These are phyloP conservation scores for Helotiales sp. DNA, from an alignment of 2,329 filamentous ascomycete genomes.

Conservation along the genomic window DNA sequence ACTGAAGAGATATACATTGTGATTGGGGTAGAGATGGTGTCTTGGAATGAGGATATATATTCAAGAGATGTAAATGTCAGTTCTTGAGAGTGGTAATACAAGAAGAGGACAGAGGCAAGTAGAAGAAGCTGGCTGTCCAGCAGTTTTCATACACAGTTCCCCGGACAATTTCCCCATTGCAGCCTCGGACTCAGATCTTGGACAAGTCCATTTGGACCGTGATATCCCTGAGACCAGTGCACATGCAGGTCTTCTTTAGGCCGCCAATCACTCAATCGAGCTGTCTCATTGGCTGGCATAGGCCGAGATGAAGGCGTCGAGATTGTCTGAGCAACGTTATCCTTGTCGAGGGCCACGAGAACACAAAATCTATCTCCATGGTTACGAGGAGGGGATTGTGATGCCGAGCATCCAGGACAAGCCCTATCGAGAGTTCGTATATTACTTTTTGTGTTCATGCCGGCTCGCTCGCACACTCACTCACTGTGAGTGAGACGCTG, in stretches of 20 bases:
- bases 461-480: too few relatives aligned
- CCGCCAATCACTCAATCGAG: background rate
- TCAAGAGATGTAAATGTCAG: background rate
- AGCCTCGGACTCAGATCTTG: constrained; percentile 6
- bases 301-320: constrained; percentile 7
- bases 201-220: constrained; percentile 2
- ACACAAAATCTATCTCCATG: background rate
- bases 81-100: background rate
- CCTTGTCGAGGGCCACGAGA: background rate
- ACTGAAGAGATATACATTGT: constrained; percentile 28
- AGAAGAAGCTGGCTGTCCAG: background rate
- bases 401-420: background rate
- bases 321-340: constrained; percentile 4
- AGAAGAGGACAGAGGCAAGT: constrained; percentile 1
- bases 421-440: background rate
- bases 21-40: constrained; percentile 1
- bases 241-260: constrained; percentile 1
- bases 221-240: constrained; percentile 7
- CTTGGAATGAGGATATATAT: background rate
- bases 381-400: constrained; percentile 3
- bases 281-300: constrained; percentile 12
- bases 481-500: background rate
- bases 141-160: constrained; percentile 7
- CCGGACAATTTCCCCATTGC: constrained; percentile 12
- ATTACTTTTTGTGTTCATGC: background rate